Evolutionary conservation across 768 basidiomycete genomes (phyloP).

Genomic region (Leccinellum rugosiceps): DNA sequence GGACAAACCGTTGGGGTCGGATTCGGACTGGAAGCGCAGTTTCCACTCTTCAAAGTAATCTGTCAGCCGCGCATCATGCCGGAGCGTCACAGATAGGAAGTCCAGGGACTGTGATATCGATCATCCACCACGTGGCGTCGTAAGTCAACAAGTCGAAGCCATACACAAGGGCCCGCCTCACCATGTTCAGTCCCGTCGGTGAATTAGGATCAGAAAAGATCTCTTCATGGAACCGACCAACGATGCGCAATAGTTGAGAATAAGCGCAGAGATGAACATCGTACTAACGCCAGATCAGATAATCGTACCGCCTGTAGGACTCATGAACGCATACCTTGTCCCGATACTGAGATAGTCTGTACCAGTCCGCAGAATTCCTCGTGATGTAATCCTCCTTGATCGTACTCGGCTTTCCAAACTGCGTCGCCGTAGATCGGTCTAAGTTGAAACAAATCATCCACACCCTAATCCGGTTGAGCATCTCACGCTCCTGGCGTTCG

Average conservation of each 20-base stretch:
- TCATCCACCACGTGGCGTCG: not conserved
- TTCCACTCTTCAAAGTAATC: constrained; percentile 68
- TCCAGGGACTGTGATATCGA: constrained; percentile 49
- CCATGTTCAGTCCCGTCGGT: constrained; percentile 70
- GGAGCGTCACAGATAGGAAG: constrained; percentile 60
- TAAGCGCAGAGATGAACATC: constrained; percentile 77
- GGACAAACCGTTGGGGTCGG: constrained; percentile 52
- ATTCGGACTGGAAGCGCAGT: constrained; percentile 53
- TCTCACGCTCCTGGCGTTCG: constrained; percentile 77
- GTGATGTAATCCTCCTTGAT: constrained; percentile 83
- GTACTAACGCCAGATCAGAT: constrained; percentile 40
- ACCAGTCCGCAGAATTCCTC: constrained; percentile 72
- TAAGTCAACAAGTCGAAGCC: not conserved
- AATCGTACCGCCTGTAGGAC: not conserved
- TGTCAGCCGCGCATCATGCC: constrained; percentile 56
- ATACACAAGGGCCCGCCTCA: constrained; percentile 13
- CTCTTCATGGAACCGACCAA: constrained; percentile 72
- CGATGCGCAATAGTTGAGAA: constrained; percentile 63
- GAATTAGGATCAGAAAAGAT: constrained; percentile 70
- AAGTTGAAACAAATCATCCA: constrained; percentile 92
- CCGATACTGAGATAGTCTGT: constrained; percentile 63
- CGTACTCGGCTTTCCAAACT: constrained; percentile 87
- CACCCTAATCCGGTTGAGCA: constrained; percentile 78
- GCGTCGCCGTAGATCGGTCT: constrained; percentile 83
- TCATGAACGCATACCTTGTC: constrained; percentile 40